Evolutionary conservation across 2,329 filamentous ascomycete genomes (phyloP), one percentile per base, ranked within the genome.

Genomic region (Teratosphaeria zuluensis): DNA sequence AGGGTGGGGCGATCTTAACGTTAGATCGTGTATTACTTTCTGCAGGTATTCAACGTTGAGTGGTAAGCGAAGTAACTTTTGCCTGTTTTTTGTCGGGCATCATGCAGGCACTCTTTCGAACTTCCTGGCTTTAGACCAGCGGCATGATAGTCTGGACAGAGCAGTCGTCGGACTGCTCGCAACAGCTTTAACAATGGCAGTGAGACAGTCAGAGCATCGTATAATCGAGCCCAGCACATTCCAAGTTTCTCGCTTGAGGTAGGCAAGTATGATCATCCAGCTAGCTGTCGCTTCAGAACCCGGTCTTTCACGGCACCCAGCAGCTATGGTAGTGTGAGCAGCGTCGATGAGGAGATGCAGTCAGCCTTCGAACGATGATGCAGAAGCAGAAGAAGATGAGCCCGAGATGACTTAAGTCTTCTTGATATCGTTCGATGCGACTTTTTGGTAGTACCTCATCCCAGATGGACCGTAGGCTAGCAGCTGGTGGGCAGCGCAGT

Each of bases 371-470:
- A 32, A 21, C 24, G 24, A 28, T 28, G 24, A 28, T 28, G 24
- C 24, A 28, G 24, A 28, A 28, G 24, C 12, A 24, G 56, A 59
- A 35, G 56, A 51, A 16, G 61, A 63, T 58, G 56, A 57, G 5
- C 28, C 57, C 11, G 59, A 28, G 11, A 56, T 63, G 55, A 63
- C 61, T 9, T 55, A 60, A 8, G 56, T 55, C 33, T 62, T 60
- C 56, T 63, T 58, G 35, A 28, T 48, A n/a, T 63, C 59, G 53
- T 63, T 63, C 61, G 59, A 61, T 38, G 62, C 62, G 8, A 53
- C 53, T 3, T 63, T 63, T 58, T 62, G 58, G 60, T 48, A 54
- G 42, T 56, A 62, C 31, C 56, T 62, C 52, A 51, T 61, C 14
- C 58, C 60, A 4, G 60, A 63, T 46, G 56, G 21, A n/a, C 31